phyloP scores from a whole-genome alignment of 2,329 filamentous ascomycete genomes.

The Trichoderma endophyticum region DNA sequence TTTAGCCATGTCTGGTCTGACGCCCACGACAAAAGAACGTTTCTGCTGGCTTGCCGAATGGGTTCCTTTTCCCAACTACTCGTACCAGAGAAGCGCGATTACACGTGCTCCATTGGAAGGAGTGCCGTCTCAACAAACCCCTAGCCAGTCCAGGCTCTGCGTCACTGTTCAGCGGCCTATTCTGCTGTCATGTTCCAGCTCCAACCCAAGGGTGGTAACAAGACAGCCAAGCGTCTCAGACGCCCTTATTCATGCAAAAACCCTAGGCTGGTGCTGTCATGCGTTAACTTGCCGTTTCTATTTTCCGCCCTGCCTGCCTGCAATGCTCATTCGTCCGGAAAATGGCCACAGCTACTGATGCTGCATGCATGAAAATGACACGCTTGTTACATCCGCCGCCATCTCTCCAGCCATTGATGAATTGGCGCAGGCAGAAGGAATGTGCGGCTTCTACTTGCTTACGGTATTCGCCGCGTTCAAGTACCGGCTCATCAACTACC shows the following conservation, averaged over 20 bases:
- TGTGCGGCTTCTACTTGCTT: background rate
- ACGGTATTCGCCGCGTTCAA: background rate
- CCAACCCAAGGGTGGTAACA: background rate
- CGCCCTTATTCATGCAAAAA: constrained; percentile 2
- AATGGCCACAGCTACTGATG: background rate
- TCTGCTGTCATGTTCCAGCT: background rate
- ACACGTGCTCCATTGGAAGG: constrained; percentile 1
- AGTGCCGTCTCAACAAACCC: background rate
- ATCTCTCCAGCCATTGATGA: background rate
- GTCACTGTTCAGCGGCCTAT: background rate
- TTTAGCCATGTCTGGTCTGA: constrained; percentile 8
- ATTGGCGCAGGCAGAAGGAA: background rate
- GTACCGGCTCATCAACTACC: background rate
- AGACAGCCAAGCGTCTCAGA: constrained; percentile 1
- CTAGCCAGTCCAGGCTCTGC: background rate
- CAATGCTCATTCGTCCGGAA: background rate
- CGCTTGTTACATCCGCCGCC: background rate
- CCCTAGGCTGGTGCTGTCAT: background rate
- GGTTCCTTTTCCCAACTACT: background rate
- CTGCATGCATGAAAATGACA: background rate
- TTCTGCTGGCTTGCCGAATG: background rate
- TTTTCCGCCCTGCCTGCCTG: background rate
- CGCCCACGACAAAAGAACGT: background rate
- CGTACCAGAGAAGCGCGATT: background rate
- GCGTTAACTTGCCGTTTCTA: background rate